A percentile compares a stretch with the other conserved stretches of the same genome.
Evolutionary conservation across 2,329 filamentous ascomycete species (phyloP).

Genomic region (Alternaria rosae): DNA sequence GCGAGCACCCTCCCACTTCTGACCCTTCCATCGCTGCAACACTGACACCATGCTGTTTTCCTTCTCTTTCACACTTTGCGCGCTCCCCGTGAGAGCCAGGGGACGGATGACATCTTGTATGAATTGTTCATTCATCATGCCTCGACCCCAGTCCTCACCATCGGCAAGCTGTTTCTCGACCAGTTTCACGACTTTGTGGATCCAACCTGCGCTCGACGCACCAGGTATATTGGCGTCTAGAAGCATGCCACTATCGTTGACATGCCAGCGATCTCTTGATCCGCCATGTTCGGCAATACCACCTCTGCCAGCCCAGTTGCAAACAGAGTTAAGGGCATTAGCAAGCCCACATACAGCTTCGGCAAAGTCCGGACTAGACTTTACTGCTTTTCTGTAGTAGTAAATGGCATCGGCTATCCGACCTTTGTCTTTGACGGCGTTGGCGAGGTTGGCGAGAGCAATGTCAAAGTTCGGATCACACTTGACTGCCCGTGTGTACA

Average conservation of each 20-base stretch:
- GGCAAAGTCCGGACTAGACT: conserved; percentile 92
- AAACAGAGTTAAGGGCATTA: conserved; percentile 95
- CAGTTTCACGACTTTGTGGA: conserved; percentile 88
- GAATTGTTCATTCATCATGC: conserved; percentile 62
- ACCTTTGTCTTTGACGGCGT: conserved; percentile 96
- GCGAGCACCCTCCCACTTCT: conserved; percentile 87
- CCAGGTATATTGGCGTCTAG: conserved; percentile 71
- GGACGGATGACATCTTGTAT: conserved; percentile 56
- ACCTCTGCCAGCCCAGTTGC: conserved; percentile 89
- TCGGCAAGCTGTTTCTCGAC: conserved; percentile 87
- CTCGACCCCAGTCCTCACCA: conserved; percentile 84
- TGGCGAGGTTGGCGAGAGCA: conserved; percentile 92
- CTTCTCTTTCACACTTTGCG: conserved; percentile 44
- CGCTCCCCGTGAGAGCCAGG: conserved; percentile 50
- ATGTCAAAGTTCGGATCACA: conserved; percentile 98
- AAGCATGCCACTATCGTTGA: conserved; percentile 83
- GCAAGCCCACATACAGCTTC: conserved; percentile 96
- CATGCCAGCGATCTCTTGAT: conserved; percentile 88
- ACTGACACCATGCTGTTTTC: conserved; percentile 47
- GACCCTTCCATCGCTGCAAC: conserved; percentile 67
- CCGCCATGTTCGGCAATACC: conserved; percentile 79
- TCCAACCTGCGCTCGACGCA: conserved; percentile 75
- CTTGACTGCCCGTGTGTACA: conserved; percentile 94
- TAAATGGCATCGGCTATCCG: conserved; percentile 88
- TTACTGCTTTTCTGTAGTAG: conserved; percentile 90